Conservation (phyloP, 2,329 filamentous ascomycete genomes). For the Massarina eburnea region DNA sequence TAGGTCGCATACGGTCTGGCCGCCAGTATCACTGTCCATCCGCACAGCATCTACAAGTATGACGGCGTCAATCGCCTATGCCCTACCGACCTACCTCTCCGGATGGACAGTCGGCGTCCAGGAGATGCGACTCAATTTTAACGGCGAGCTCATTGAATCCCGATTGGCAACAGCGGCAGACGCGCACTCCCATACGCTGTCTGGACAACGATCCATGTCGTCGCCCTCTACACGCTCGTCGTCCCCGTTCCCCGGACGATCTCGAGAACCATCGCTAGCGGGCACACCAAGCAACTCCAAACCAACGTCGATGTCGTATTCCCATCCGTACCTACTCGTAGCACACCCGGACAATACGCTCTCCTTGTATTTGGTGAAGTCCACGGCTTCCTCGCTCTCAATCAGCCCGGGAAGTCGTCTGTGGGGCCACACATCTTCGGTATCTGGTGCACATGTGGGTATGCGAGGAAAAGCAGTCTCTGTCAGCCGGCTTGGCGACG, state of each 20-base stretch:
- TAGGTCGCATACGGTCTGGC: constrained; percentile 75
- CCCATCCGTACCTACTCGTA: constrained; percentile 81
- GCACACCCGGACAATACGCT: constrained; percentile 87
- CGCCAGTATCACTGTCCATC: constrained; percentile 80
- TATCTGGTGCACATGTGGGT: constrained; percentile 82
- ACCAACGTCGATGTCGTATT: constrained; percentile 56
- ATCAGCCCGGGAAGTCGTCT: constrained; percentile 75
- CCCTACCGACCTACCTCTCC: constrained; percentile 71
- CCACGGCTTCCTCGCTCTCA: constrained; percentile 63
- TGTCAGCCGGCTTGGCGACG: constrained; percentile 74
- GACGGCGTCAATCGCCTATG: constrained; percentile 85
- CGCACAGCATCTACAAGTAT: constrained; percentile 65
- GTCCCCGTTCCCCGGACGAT: constrained; percentile 26
- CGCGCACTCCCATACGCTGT: constrained; percentile 48
- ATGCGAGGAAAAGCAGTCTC: constrained; percentile 85
- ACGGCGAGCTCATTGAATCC: constrained; percentile 52
- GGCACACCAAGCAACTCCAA: constrained; percentile 34
- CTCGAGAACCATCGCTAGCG: constrained; percentile 22
- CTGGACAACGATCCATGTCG: constrained; percentile 28
- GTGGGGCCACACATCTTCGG: constrained; percentile 90
- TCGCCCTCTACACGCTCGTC: constrained; percentile 30
- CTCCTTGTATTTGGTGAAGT: constrained; percentile 78
- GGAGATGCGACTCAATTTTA: constrained; percentile 69
- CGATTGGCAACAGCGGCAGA: constrained; percentile 55
- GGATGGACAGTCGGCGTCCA: constrained; percentile 94